Conservation (phyloP, 768 basidiomycete species). For the Pleurotus tuoliensis region DNA sequence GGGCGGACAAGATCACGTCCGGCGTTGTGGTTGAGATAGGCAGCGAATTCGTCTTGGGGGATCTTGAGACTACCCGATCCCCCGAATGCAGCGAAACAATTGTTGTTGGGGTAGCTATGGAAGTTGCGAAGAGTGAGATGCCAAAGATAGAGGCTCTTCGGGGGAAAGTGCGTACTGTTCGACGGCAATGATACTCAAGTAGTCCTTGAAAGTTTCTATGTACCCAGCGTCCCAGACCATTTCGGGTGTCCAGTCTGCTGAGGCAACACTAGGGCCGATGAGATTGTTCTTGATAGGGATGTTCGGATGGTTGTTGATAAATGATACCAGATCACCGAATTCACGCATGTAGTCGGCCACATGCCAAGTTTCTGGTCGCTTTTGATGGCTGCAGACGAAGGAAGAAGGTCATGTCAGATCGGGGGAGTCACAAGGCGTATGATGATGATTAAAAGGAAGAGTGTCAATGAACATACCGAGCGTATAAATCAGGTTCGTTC, state of each 20-base stretch:
- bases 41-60: conserved; percentile 47
- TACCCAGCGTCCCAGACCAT: conserved; percentile 14
- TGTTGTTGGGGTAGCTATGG: conserved; percentile 42
- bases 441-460: too few species aligned
- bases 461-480: conserved; percentile 16
- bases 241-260: conserved; percentile 14
- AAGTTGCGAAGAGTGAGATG: conserved; percentile 26
- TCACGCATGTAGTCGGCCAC: conserved; percentile 11
- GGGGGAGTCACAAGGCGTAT: neutral
- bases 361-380: neutral
- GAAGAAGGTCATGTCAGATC: neutral
- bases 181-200: conserved; percentile 12
- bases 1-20: conserved; percentile 42
- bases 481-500: conserved; percentile 62
- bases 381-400: conserved; percentile 6
- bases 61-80: conserved; percentile 31
- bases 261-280: conserved; percentile 13
- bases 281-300: conserved; percentile 24
- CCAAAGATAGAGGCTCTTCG: conserved; percentile 14
- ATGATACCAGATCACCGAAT: conserved; percentile 33
- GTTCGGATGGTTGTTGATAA: conserved; percentile 20
- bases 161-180: conserved; percentile 16
- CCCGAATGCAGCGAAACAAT: conserved; percentile 52
- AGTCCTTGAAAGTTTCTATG: conserved; percentile 9
- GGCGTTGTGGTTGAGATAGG: conserved; percentile 62